A percentile compares a stretch with the other conserved stretches of the same genome.
These are phyloP conservation scores for Xerocomus cyaneibrunnescens DNA, from an alignment of 1,284 basidiomycete species.

Conservation along the genomic window DNA sequence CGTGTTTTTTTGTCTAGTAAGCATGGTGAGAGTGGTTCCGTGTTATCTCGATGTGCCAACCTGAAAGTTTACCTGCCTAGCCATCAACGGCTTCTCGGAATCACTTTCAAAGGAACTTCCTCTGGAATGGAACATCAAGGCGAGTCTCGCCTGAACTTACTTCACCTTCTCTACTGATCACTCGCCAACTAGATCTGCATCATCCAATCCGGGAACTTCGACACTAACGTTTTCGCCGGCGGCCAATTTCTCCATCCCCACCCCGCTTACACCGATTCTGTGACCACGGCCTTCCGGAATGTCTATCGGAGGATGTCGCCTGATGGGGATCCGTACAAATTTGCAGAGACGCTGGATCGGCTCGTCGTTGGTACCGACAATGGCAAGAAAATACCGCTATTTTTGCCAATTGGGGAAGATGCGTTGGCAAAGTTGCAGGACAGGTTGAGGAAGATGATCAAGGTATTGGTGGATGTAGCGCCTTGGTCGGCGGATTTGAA, in stretches of 20 bases:
- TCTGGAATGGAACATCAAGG: slow-evolving; percentile 27
- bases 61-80: not conserved
- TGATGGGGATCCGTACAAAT: slow-evolving; percentile 10
- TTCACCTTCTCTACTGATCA: not conserved
- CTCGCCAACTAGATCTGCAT: slow-evolving; percentile 19
- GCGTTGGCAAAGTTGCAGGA: slow-evolving; percentile 6
- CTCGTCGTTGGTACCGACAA: slow-evolving; percentile 2
- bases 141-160: not conserved
- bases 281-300: slow-evolving; percentile 3
- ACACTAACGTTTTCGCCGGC: slow-evolving; percentile 5
- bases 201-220: slow-evolving; percentile 12
- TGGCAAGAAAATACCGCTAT: slow-evolving; percentile 7
- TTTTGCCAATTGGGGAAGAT: slow-evolving; percentile 15
- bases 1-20: no score
- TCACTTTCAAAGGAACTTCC: slow-evolving; percentile 17
- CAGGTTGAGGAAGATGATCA: not conserved
- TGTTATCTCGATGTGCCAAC: no score
- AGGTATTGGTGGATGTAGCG: slow-evolving; percentile 4
- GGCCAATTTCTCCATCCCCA: slow-evolving; percentile 1
- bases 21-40: slow-evolving; percentile 21
- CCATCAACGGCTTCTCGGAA: slow-evolving; percentile 21
- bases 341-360: slow-evolving; percentile 7
- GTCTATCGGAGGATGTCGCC: slow-evolving; percentile 1
- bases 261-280: not conserved
- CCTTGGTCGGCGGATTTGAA: slow-evolving; percentile 18